phyloP scores from a whole-genome alignment of 257 asterid genomes.

The Lycium barbarum region DNA sequence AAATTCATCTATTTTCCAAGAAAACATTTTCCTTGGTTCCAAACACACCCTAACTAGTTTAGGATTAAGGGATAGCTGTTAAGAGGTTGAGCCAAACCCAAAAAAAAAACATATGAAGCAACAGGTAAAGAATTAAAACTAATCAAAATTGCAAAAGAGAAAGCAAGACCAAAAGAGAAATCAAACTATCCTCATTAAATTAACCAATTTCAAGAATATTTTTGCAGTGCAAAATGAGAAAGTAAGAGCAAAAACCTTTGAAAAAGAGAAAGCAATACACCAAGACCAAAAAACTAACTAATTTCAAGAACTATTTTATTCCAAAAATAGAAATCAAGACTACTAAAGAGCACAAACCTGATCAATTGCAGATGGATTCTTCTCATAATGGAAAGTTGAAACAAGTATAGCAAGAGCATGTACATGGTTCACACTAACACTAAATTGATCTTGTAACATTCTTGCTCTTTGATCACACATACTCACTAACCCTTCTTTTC shows the following conservation, averaged over 20 bases:
- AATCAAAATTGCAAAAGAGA: neutral
- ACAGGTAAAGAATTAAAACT: neutral
- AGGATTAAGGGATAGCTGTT: neutral
- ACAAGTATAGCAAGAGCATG: constrained; percentile 94
- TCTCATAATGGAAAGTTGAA: constrained; percentile 84
- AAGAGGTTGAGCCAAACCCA: neutral
- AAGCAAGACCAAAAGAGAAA: neutral
- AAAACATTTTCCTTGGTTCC: no score
- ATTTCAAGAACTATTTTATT: neutral
- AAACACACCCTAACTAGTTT: neutral
- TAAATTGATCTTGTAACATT: constrained; percentile 93
- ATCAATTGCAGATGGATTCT: constrained; percentile 90
- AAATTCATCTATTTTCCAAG: no score
- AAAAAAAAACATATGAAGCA: neutral
- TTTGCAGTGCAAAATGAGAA: no score
- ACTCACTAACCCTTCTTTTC: constrained; percentile 77
- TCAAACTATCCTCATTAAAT: no score
- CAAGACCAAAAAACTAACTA: neutral
- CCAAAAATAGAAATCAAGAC: neutral
- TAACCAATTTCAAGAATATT: no score
- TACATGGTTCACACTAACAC: constrained; percentile 92
- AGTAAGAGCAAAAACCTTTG: neutral
- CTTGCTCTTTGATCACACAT: constrained; percentile 98
- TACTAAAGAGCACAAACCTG: constrained; percentile 57
- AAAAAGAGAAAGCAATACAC: neutral